phyloP scores from a whole-genome alignment of 176 grass and related monocot genomes.

The Bolboschoenus planiculmis region DNA sequence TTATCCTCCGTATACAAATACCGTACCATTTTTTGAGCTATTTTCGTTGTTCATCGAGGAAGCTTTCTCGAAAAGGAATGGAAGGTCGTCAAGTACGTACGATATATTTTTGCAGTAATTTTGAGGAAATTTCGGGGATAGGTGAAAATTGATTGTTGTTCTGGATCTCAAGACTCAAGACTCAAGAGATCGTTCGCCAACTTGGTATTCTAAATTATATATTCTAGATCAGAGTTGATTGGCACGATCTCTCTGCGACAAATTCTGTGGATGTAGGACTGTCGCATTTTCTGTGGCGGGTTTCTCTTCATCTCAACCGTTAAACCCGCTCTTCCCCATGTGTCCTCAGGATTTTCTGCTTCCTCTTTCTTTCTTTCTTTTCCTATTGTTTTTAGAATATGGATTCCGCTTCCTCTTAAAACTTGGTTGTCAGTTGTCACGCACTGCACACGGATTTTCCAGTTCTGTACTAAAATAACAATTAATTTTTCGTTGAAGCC shows the following conservation, averaged over 20 bases:
- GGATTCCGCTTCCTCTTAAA: neutral
- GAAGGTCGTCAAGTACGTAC: neutral
- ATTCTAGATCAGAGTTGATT: neutral
- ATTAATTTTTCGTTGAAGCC: neutral
- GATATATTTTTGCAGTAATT: neutral
- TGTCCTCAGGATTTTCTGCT: neutral
- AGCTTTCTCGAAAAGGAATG: neutral
- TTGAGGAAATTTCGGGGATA: constrained; percentile 5
- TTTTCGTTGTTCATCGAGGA: neutral
- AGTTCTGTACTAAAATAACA: neutral
- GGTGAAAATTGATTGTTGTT: constrained; percentile 5
- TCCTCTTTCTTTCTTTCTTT: neutral
- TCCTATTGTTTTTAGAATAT: neutral
- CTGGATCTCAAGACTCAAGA: neutral
- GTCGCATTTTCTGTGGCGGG: neutral
- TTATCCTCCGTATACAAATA: neutral
- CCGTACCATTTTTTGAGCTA: neutral
- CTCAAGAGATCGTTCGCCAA: constrained; percentile 15
- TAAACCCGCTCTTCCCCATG: neutral
- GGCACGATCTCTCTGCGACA: neutral
- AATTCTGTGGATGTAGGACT: neutral
- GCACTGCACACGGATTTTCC: neutral
- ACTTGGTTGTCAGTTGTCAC: neutral
- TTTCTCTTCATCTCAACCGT: neutral
- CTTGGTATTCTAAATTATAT: constrained; percentile 23